phyloP scores from a whole-genome alignment of 108 stramenopile genomes.

The Aurantiochytrium sp. region DNA sequence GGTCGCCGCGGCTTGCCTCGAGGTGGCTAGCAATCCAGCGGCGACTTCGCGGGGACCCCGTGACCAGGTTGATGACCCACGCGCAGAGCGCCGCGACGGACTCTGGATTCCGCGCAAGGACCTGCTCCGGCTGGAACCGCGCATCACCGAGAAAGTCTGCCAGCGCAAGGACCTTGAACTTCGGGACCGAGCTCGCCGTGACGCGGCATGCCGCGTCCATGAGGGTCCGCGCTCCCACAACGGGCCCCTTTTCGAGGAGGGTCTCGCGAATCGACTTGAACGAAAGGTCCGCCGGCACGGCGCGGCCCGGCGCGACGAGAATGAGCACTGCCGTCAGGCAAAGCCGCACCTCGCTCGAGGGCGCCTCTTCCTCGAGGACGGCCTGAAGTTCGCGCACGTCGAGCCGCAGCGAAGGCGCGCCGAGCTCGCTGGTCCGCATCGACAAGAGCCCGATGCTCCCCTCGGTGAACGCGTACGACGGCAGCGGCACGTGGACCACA shows the following conservation, averaged over 20 bases:
- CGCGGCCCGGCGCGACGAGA: not conserved
- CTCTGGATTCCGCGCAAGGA: not conserved
- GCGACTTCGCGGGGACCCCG: not conserved
- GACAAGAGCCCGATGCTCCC: not conserved
- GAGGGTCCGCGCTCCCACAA: not conserved
- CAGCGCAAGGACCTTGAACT: not conserved
- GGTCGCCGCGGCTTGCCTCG: too few relatives aligned
- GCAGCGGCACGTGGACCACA: not conserved
- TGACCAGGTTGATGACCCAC: not conserved
- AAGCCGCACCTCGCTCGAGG: not conserved
- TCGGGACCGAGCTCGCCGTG: not conserved
- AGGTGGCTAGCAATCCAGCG: not conserved
- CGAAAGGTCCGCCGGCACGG: not conserved
- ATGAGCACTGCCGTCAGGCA: not conserved
- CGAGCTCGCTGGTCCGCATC: not conserved
- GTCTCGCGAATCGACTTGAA: not conserved
- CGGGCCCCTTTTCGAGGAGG: not conserved
- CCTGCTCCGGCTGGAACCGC: not conserved
- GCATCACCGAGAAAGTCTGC: not conserved
- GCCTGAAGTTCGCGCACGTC: not conserved
- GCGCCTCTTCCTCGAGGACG: not conserved
- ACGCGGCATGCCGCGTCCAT: not conserved
- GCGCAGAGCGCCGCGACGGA: not conserved
- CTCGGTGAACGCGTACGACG: not conserved
- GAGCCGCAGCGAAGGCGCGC: not conserved